These are phyloP conservation scores for Neofusicoccum laricinum DNA, from an alignment of 2,329 filamentous ascomycete genomes.

Conservation along the genomic window DNA sequence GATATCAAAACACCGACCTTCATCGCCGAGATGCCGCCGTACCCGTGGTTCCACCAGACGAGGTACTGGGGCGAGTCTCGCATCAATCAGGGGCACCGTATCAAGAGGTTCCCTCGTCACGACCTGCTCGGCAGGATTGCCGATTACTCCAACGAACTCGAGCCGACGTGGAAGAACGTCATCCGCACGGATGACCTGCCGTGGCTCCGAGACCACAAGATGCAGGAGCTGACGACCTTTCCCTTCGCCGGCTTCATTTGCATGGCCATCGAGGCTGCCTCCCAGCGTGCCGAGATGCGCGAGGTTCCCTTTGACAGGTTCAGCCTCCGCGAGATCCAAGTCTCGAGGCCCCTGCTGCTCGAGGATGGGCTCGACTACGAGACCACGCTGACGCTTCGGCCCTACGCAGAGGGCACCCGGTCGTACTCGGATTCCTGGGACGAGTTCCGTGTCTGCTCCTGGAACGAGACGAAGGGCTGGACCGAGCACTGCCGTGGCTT, in stretches of 20 bases:
- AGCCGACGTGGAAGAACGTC: conserved; percentile 22
- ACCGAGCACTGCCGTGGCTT: conserved; percentile 16
- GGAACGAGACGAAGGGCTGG: conserved; percentile 2
- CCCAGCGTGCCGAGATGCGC: conserved; percentile 4
- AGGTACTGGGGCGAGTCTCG: conserved; percentile 21
- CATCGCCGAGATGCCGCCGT: conserved; percentile 23
- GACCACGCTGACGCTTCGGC: background rate
- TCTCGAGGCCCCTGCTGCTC: conserved; percentile 3
- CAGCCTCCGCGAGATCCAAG: conserved; percentile 2
- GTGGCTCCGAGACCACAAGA: conserved; percentile 26
- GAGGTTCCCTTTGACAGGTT: background rate
- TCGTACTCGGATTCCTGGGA: conserved; percentile 12
- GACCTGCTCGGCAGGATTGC: conserved; percentile 28
- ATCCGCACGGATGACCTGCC: conserved; percentile 23
- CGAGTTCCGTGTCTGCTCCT: conserved; percentile 16
- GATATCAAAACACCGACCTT: conserved; percentile 16
- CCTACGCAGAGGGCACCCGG: conserved; percentile 7
- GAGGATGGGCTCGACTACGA: conserved; percentile 11
- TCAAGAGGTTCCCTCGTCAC: conserved; percentile 17
- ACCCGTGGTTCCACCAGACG: conserved; percentile 27
- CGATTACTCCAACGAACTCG: conserved; percentile 21
- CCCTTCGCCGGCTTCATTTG: conserved; percentile 30
- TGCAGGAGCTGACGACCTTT: conserved; percentile 27
- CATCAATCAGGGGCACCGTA: conserved; percentile 11
- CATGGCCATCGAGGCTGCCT: conserved; percentile 29